Evolutionary conservation across 2,329 filamentous ascomycete species (phyloP).

Genomic region (Fusarium agapanthi): DNA sequence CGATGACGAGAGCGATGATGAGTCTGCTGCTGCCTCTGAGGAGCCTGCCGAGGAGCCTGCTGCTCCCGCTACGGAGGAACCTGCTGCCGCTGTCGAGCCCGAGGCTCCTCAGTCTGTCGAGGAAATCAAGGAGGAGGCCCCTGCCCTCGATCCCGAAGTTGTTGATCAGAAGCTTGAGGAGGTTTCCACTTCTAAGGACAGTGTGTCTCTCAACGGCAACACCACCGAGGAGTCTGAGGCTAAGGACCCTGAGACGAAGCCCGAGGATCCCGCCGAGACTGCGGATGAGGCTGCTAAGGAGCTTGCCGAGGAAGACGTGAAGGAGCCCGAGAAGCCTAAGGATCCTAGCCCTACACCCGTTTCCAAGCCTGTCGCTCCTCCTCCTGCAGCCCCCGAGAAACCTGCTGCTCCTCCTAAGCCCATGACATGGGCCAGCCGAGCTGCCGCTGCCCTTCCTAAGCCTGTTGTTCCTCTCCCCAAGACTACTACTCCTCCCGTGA

Average conservation of each 20-base stretch:
- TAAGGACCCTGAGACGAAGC: slow-evolving; percentile 52
- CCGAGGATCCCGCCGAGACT: slow-evolving; percentile 49
- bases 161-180: slow-evolving; percentile 83
- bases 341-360: slow-evolving; percentile 66
- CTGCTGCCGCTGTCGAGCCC: slow-evolving; percentile 46
- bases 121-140: slow-evolving; percentile 42
- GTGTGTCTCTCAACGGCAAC: slow-evolving; percentile 46
- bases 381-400: slow-evolving; percentile 53
- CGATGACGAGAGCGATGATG: slow-evolving; percentile 82
- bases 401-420: slow-evolving; percentile 63
- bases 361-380: slow-evolving; percentile 41
- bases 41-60: slow-evolving; percentile 47
- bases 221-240: slow-evolving; percentile 47
- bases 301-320: slow-evolving; percentile 62
- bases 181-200: slow-evolving; percentile 52
- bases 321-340: slow-evolving; percentile 73
- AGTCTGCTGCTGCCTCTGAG: slow-evolving; percentile 54
- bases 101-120: slow-evolving; percentile 43
- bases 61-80: slow-evolving; percentile 41
- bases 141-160: slow-evolving; percentile 56
- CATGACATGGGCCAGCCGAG: slow-evolving; percentile 79
- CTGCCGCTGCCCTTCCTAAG: slow-evolving; percentile 65
- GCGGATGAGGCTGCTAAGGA: slow-evolving; percentile 62
- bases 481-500: slow-evolving; percentile 62
- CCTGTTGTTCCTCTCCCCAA: slow-evolving; percentile 66